Conservation (phyloP, 2,329 filamentous ascomycete genomes). For the Diaporthe sp. region DNA sequence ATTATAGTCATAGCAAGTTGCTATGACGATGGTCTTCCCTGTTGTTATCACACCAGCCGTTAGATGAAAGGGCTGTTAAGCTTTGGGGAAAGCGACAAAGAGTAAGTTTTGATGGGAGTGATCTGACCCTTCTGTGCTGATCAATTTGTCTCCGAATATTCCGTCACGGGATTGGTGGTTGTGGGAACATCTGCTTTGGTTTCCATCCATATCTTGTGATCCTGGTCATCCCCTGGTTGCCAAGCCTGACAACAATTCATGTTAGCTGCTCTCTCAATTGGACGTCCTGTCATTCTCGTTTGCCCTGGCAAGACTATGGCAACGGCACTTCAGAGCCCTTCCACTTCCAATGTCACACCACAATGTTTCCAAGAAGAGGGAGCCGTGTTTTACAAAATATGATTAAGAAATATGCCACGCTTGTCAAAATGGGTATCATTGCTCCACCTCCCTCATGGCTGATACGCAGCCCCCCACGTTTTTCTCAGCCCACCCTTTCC, state of each 20-base stretch:
- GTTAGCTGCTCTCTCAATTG: background rate
- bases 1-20: background rate
- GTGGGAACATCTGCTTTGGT: background rate
- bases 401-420: constrained; percentile 3
- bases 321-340: background rate
- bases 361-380: background rate
- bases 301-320: too few species aligned
- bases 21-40: background rate
- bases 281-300: background rate
- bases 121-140: too few species aligned
- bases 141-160: too few species aligned
- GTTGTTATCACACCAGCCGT: too few species aligned
- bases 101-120: too few species aligned
- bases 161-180: background rate
- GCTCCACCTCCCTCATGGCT: background rate
- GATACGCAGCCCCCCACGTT: constrained; percentile 24
- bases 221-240: too few species aligned
- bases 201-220: too few species aligned
- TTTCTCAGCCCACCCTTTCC: background rate
- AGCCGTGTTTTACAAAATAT: background rate
- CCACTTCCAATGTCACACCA: background rate
- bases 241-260: background rate
- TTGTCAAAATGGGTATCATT: constrained; percentile 17
- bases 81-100: too few species aligned
- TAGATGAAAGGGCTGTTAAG: too few species aligned